Base-by-base conservation (phyloP, 192 early-diverging fungal genomes). In the Gaertneriomyces semiglobifer region DNA sequence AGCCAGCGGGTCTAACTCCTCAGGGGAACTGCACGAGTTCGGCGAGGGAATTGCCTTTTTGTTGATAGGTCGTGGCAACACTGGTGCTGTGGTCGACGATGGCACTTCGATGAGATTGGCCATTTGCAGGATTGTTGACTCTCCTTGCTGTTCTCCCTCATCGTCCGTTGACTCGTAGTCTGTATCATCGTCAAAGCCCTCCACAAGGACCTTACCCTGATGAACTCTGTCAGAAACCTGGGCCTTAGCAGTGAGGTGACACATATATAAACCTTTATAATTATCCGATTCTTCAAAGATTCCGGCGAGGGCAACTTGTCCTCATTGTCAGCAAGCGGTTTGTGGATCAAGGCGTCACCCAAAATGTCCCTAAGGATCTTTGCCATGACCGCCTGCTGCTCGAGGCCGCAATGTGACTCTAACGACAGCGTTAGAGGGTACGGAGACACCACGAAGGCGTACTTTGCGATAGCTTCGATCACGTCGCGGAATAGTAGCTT, bases 341-440 rank as follows among this genome's bases (percentile, higher is more conserved):
- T 74, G 44, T 77, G 68, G 16, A 93, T 67, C 52, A 95, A 79
- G 66, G 70, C 71, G 40, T 83, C 84, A 6, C 90, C 91, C n/a
- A 95, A 73, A 10, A 80, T 74, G n/a, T 82, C 81, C 20, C 62
- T 50, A 60, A 95, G 66, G 42, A 90, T 87, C 8, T 45, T 67
- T 5, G 91, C 93, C 88, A 94, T 90, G 11, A 75, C 71, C 14
- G 70, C 82, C 67, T 95, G 93, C 72, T 92, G 90, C 16, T 80
- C 73, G 20, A 82, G 62, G 40, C 81, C 80, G 69, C 93, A 95
- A 72, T 92, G 90, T 7, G 86, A 85, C 73, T 96, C 94, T 6
- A 96, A 68, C 11, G 90, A 92, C 55, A 96, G 66, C 54, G 92
- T 91, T 18, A 94, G 74, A 5, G 94, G 94, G 55, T 91, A 94